These are phyloP conservation scores for Linum tenue DNA, from an alignment of 345 rosid genomes.

Conservation along the genomic window DNA sequence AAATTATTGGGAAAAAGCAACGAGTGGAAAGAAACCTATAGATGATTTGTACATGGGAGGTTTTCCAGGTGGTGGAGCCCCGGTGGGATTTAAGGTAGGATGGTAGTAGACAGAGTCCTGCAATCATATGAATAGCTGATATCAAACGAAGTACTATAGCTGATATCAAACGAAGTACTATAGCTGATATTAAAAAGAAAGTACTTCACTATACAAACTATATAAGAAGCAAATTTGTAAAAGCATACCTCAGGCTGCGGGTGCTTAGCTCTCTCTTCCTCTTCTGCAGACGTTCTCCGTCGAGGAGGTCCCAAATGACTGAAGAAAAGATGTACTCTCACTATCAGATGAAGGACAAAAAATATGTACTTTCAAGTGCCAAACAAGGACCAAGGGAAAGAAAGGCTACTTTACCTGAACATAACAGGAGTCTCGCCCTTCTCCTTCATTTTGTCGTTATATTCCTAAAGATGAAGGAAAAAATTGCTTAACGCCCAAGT, in stretches of 20 bases:
- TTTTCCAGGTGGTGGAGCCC: slow-evolving; percentile 99
- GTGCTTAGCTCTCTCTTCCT: slow-evolving; percentile 70
- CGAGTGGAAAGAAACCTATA: slow-evolving; percentile 39
- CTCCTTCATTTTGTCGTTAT: slow-evolving; percentile 88
- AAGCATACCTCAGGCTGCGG: slow-evolving; percentile 74
- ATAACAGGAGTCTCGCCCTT: slow-evolving; percentile 93
- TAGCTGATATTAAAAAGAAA: no score
- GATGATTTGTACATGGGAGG: slow-evolving; percentile 93
- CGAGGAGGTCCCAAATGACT: slow-evolving; percentile 88
- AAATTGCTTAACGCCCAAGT: neutral
- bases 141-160: neutral
- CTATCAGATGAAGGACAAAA: slow-evolving; percentile 6
- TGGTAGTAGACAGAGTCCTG: slow-evolving; percentile 98
- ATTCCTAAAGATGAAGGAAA: slow-evolving; percentile 42
- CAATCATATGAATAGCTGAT: slow-evolving; percentile 10
- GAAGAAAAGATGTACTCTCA: slow-evolving; percentile 25
- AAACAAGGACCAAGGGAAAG: neutral
- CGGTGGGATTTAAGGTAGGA: slow-evolving; percentile 91
- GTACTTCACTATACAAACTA: neutral
- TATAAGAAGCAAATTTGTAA: neutral
- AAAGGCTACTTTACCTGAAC: slow-evolving; percentile 56
- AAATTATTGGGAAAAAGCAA: neutral
- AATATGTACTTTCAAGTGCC: neutral
- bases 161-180: no score
- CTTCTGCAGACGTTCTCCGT: slow-evolving; percentile 60